Conservation (phyloP, 805 yeast species). For the Kazachstania viticola region DNA sequence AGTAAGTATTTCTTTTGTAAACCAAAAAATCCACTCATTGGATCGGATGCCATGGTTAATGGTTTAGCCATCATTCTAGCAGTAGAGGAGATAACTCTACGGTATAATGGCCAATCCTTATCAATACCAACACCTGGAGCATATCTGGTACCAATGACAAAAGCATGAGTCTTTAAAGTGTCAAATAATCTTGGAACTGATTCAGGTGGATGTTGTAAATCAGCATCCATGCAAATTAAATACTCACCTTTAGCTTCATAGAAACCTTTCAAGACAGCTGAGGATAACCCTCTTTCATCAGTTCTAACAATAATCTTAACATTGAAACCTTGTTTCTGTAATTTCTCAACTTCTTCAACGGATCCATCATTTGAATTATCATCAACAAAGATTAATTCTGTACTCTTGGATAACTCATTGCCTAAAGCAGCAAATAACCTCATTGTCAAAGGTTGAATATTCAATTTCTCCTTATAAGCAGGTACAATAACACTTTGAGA, state of each 20-base stretch:
- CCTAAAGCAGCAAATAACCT: constrained; percentile 39
- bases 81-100: constrained; percentile 38
- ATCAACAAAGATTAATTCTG: constrained; percentile 40
- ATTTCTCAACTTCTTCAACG: constrained; percentile 37
- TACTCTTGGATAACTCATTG: constrained; percentile 29
- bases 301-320: constrained; percentile 40
- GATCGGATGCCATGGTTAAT: constrained; percentile 39
- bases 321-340: constrained; percentile 35
- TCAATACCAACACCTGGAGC: constrained; percentile 46
- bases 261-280: constrained; percentile 40
- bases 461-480: constrained; percentile 39
- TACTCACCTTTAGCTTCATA: constrained; percentile 36
- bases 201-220: constrained; percentile 44
- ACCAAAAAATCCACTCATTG: constrained; percentile 44
- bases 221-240: constrained; percentile 43
- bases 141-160: constrained; percentile 40
- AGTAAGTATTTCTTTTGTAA: constrained; percentile 34
- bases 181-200: constrained; percentile 35
- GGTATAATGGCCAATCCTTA: constrained; percentile 41
- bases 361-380: constrained; percentile 43
- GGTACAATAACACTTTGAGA: constrained; percentile 37
- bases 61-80: constrained; percentile 40
- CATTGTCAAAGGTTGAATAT: constrained; percentile 38
- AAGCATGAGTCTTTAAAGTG: constrained; percentile 31
- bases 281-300: constrained; percentile 37